Evolutionary conservation across 2,329 filamentous ascomycete species (phyloP).

Genomic region (Thelonectria blattea): DNA sequence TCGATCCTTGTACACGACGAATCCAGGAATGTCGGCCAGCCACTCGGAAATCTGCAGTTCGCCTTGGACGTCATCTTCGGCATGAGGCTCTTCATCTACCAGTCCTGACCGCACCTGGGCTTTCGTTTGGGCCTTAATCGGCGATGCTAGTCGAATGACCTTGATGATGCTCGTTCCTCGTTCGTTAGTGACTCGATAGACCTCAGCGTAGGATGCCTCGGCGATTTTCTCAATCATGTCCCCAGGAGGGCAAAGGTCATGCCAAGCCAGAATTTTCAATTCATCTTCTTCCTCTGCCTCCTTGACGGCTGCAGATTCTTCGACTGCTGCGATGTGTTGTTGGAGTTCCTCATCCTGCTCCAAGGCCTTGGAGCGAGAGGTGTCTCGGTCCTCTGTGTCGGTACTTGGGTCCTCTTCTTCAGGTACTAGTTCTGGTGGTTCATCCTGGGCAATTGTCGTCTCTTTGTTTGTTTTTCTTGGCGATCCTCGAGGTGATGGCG

Average conservation of each 20-base stretch:
- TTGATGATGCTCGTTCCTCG: constrained; percentile 70
- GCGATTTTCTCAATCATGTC: constrained; percentile 67
- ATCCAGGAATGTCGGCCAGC: constrained; percentile 68
- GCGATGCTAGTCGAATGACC: constrained; percentile 64
- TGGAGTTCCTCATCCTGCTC: not conserved
- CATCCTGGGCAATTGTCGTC: constrained; percentile 12
- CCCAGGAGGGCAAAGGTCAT: constrained; percentile 60
- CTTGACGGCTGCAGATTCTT: not conserved
- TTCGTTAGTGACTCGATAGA: constrained; percentile 66
- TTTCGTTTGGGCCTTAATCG: constrained; percentile 64
- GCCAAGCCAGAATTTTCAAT: constrained; percentile 59
- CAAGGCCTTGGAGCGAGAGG: not conserved
- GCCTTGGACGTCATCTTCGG: constrained; percentile 59
- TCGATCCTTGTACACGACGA: constrained; percentile 69
- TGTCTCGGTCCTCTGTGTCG: not conserved
- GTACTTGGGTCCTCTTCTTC: constrained; percentile 4
- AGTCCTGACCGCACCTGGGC: constrained; percentile 59
- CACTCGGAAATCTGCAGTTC: constrained; percentile 69
- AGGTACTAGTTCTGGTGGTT: constrained; percentile 15
- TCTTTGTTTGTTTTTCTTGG: constrained; percentile 24
- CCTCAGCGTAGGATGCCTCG: constrained; percentile 70
- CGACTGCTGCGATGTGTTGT: not conserved
- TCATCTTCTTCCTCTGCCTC: constrained; percentile 19
- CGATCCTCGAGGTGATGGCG: constrained; percentile 19
- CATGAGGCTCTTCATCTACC: constrained; percentile 65